phyloP scores from a whole-genome alignment of 2,329 filamentous ascomycete species.

The Dendrostoma leiphaemia region DNA sequence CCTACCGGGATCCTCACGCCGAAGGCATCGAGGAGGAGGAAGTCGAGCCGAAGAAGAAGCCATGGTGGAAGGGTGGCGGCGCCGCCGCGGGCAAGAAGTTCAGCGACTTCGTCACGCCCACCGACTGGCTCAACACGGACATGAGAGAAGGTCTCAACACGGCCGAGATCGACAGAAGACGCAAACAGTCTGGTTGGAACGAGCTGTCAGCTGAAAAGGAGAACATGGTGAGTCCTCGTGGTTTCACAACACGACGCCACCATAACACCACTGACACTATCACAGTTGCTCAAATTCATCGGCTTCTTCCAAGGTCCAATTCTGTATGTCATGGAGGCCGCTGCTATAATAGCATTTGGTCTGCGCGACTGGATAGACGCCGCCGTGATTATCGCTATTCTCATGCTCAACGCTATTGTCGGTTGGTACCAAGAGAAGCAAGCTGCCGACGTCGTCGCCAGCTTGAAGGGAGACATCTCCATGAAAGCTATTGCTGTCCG shows the following conservation, averaged over 20 bases:
- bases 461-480: constrained; percentile 74
- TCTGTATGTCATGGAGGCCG: constrained; percentile 78
- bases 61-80: constrained; percentile 35
- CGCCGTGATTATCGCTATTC: constrained; percentile 74
- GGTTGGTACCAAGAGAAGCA: constrained; percentile 83
- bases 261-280: neutral
- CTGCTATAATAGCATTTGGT: constrained; percentile 70
- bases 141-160: constrained; percentile 61
- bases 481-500: constrained; percentile 70
- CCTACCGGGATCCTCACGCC: constrained; percentile 34
- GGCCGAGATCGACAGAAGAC: constrained; percentile 59
- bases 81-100: constrained; percentile 26
- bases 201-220: constrained; percentile 72
- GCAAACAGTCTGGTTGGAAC: constrained; percentile 68
- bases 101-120: constrained; percentile 47
- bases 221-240: constrained; percentile 49
- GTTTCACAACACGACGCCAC: too few species aligned
- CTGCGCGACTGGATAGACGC: constrained; percentile 76
- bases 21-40: constrained; percentile 30
- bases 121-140: constrained; percentile 69
- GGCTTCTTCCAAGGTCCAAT: constrained; percentile 74
- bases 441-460: constrained; percentile 73
- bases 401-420: constrained; percentile 71
- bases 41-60: constrained; percentile 26
- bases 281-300: constrained; percentile 64